Evolutionary conservation across 2,329 filamentous ascomycete species (phyloP).

Genomic region (Akanthomyces muscarius): DNA sequence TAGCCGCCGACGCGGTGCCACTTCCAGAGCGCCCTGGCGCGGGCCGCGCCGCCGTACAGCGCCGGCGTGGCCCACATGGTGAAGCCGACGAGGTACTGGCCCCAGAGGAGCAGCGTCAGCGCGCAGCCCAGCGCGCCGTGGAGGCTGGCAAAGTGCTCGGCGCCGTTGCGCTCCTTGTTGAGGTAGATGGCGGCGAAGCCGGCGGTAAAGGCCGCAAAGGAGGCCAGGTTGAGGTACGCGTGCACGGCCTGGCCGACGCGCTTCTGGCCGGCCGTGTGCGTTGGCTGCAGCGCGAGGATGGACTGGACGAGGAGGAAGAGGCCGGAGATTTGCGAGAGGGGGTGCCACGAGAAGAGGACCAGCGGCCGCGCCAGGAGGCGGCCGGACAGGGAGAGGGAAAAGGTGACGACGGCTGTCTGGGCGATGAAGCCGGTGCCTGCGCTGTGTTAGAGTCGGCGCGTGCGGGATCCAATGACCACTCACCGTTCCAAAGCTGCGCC

Average conservation of each 20-base stretch:
- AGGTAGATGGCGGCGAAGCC: conserved; percentile 71
- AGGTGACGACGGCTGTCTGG: conserved; percentile 72
- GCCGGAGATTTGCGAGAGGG: conserved; percentile 64
- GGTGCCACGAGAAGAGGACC: conserved; percentile 85
- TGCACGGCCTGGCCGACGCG: conserved; percentile 57
- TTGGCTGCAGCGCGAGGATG: conserved; percentile 83
- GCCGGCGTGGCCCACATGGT: conserved; percentile 73
- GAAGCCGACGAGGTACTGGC: conserved; percentile 73
- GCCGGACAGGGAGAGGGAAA: conserved; percentile 73
- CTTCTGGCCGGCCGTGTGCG: conserved; percentile 73
- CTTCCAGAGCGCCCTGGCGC: conserved; percentile 82
- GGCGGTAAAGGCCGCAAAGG: conserved; percentile 56
- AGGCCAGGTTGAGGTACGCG: conserved; percentile 63
- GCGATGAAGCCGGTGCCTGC: conserved; percentile 77
- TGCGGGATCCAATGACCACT: not conserved
- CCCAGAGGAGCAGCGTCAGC: conserved; percentile 49
- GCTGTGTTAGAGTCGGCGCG: not conserved
- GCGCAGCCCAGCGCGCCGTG: conserved; percentile 81
- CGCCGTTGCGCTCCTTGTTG: conserved; percentile 71
- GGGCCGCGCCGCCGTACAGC: conserved; percentile 73
- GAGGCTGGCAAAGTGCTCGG: conserved; percentile 70
- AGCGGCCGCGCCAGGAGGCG: conserved; percentile 65
- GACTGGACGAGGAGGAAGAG: conserved; percentile 74
- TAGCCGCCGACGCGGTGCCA: conserved; percentile 83
- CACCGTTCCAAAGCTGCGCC: not conserved